These are phyloP conservation scores for Melastoma candidum DNA, from an alignment of 441 rosid species.

Conservation along the genomic window DNA sequence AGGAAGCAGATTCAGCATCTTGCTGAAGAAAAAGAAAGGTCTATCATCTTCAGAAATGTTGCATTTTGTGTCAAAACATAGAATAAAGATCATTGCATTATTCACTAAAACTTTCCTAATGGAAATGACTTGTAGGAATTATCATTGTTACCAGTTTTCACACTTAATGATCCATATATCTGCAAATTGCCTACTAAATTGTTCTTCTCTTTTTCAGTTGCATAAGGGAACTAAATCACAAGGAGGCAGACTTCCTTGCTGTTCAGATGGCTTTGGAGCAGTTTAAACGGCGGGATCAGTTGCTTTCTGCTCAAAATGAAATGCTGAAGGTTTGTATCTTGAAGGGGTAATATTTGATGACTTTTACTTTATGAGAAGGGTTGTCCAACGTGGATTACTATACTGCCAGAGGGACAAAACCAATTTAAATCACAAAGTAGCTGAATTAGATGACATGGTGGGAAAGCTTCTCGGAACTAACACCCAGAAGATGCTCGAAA, in stretches of 20 bases:
- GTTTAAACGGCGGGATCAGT: conserved; percentile 68
- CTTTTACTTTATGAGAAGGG: neutral
- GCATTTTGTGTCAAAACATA: no score
- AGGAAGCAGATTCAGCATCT: conserved; percentile 48
- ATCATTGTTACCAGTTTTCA: no score
- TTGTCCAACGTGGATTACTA: neutral
- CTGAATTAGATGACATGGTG: conserved; percentile 65
- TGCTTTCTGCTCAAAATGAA: conserved; percentile 76
- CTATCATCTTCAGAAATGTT: conserved; percentile 10
- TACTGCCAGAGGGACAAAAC: conserved; percentile 58
- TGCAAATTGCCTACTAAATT: neutral
- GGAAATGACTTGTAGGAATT: no score
- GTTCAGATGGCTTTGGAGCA: conserved; percentile 58
- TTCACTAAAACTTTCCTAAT: no score
- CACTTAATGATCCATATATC: neutral
- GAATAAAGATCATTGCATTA: no score
- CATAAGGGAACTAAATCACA: conserved; percentile 44
- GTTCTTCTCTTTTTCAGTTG: conserved; percentile 31
- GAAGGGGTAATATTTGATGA: neutral
- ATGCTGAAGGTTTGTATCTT: conserved; percentile 51
- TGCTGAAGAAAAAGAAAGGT: conserved; percentile 71
- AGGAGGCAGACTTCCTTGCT: conserved; percentile 55
- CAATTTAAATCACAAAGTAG: conserved; percentile 50
- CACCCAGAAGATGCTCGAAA: conserved; percentile 30
- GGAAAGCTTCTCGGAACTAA: conserved; percentile 33